Base-by-base conservation (phyloP, 768 basidiomycete species). In the Pisolithus sp. region DNA sequence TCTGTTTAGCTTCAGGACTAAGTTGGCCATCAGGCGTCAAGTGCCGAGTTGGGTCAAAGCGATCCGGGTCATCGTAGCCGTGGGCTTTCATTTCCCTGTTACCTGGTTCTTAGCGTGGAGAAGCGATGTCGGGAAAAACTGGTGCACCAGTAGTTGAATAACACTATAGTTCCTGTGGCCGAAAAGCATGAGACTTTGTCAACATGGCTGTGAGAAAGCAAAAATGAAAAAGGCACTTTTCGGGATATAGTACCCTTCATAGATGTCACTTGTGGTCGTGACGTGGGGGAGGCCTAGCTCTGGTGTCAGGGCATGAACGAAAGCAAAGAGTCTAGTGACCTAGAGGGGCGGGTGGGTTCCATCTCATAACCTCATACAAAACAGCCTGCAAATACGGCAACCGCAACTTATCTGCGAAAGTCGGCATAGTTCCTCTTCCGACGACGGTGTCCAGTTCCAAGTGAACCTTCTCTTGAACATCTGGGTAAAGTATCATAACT, bases 241-340 rank as follows among this genome's bases (percentile, higher is more conserved):
- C 5, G 60, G 59, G 34, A 64, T 61, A 17, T 48, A 53, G 36
- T 59, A 58, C 37, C 59, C 56, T 7, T 49, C 40, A 37, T 63
- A 61, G 6, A 59, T 41, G 18, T 63, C 62, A 38, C 53, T 45
- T 24, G 54, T 21, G 13, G 39, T 56, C 1, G 56, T 53, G 26
- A 31, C 24, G 36, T 41, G 34, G 8, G 21, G 20, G 17, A 36
- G 28, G 9, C 34, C 51, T 21, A 9, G 48, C 34, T 18, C 6
- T 10, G 13, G 23, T 15, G n/a, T 44, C 17, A 53, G n/a, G 12
- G 8, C 7, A n/a, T 21, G 18, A 13, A 24, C 23, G 18, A 40
- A 13, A 13, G 7, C 4, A 20, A 15, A 12, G 30, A 23, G 23
- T 26, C 17, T 20, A 34, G 36, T 23, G 24, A 56, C 55, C 52